phyloP scores from a whole-genome alignment of 352 stramenopile genomes.

The Globisporangium camurandrum region DNA sequence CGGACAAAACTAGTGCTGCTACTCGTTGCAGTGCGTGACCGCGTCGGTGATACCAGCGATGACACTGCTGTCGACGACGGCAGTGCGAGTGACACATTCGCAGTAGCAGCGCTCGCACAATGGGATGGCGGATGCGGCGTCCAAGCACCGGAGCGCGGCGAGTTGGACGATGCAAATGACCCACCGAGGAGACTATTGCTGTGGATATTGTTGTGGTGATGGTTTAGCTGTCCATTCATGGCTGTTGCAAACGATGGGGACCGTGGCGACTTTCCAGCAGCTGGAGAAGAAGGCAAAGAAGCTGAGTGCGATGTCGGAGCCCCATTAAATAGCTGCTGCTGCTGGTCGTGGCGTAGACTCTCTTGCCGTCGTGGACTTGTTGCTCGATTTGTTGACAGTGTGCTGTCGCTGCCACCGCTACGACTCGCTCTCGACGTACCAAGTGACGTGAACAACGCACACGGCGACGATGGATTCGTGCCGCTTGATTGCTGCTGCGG shows the following conservation, averaged over 20 bases:
- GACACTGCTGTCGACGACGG: neutral
- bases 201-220: slow-evolving; percentile 7
- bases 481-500: no score
- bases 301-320: no score
- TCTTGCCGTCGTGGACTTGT: neutral
- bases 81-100: no score
- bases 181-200: slow-evolving; percentile 8
- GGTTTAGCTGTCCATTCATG: neutral
- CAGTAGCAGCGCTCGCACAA: neutral
- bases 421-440: neutral
- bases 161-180: slow-evolving; percentile 3
- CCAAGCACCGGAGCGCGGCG: neutral
- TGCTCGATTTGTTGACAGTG: neutral
- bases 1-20: slow-evolving; percentile 4
- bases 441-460: no score
- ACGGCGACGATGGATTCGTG: no score
- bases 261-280: no score
- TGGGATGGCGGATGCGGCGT: neutral
- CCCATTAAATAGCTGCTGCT: neutral
- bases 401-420: neutral
- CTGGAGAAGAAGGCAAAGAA: no score
- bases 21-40: neutral
- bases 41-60: neutral
- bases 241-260: neutral
- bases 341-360: neutral